These are phyloP conservation scores for Monilinia laxa DNA, from an alignment of 2,329 filamentous ascomycete genomes.

Conservation along the genomic window DNA sequence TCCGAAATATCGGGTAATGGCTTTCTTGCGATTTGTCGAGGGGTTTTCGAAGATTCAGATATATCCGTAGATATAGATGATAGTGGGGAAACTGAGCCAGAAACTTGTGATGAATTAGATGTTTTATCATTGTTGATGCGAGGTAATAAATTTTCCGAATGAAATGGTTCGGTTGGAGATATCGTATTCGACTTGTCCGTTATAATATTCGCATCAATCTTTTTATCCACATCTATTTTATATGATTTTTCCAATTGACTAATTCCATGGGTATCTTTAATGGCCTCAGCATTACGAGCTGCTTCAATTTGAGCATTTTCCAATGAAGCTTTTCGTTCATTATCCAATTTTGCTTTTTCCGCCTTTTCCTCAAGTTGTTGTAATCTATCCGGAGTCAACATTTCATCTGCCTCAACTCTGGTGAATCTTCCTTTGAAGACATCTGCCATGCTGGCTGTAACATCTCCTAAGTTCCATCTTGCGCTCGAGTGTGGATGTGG, in stretches of 20 bases:
- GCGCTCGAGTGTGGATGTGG: constrained; percentile 37
- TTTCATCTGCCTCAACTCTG: constrained; percentile 56
- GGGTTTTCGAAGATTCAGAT: neutral
- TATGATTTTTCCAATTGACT: neutral
- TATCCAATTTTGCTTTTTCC: constrained; percentile 27
- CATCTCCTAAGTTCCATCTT: constrained; percentile 54
- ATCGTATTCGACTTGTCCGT: constrained; percentile 39
- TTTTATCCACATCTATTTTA: neutral
- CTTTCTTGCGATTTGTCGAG: neutral
- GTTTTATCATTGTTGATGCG: constrained; percentile 42
- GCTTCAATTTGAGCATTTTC: constrained; percentile 28
- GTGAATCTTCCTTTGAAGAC: constrained; percentile 56
- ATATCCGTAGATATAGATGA: neutral
- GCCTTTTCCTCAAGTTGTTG: constrained; percentile 41
- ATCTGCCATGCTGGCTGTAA: constrained; percentile 58
- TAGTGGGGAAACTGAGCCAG: neutral
- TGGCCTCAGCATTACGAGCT: neutral
- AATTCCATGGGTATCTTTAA: constrained; percentile 1
- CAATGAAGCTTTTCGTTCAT: constrained; percentile 28
- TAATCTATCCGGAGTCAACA: constrained; percentile 54
- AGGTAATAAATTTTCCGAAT: constrained; percentile 49
- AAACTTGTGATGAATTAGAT: constrained; percentile 26
- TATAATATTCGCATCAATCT: neutral
- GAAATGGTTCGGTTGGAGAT: constrained; percentile 51
- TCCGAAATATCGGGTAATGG: neutral